A percentile compares a stretch with the other conserved stretches of the same genome.
Conservation (phyloP, 2,329 filamentous ascomycete species). For the Clarireedia sp. region DNA sequence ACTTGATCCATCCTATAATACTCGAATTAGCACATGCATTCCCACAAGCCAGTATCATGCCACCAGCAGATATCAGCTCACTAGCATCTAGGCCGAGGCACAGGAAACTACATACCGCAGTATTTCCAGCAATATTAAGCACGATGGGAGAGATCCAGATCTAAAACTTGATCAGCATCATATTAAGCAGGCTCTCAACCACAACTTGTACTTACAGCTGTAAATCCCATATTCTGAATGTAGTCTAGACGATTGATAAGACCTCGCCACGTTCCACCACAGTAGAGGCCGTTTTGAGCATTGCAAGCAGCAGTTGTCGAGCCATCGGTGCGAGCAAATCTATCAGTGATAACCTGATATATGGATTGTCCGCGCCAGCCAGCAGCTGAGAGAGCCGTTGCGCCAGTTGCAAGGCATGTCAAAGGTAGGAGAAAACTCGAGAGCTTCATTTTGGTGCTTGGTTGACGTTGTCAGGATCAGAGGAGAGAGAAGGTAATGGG, state of each 20-base stretch:
- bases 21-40: background rate
- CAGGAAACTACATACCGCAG: slow-evolving; percentile 13
- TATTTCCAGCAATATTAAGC: slow-evolving; percentile 30
- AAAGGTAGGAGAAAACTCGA: background rate
- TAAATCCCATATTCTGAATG: slow-evolving; percentile 33
- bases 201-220: slow-evolving; percentile 25
- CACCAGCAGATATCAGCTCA: background rate
- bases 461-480: background rate
- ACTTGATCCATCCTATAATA: slow-evolving; percentile 28
- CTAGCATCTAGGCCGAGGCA: too few relatives aligned
- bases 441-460: background rate
- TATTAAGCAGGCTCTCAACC: background rate
- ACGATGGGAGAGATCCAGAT: slow-evolving; percentile 40
- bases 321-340: slow-evolving; percentile 30
- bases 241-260: slow-evolving; percentile 36
- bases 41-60: background rate
- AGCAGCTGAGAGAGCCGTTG: slow-evolving; percentile 18
- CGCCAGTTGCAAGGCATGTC: background rate
- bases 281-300: slow-evolving; percentile 32
- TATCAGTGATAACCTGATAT: slow-evolving; percentile 38
- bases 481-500: background rate
- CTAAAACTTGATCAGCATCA: slow-evolving; percentile 10
- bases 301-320: slow-evolving; percentile 24
- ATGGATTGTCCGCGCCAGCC: slow-evolving; percentile 36
- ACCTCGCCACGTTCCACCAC: slow-evolving; percentile 38